These are phyloP conservation scores for Cladochytrium replicatum DNA, from an alignment of 192 early-diverging fungal species.

Conservation along the genomic window DNA sequence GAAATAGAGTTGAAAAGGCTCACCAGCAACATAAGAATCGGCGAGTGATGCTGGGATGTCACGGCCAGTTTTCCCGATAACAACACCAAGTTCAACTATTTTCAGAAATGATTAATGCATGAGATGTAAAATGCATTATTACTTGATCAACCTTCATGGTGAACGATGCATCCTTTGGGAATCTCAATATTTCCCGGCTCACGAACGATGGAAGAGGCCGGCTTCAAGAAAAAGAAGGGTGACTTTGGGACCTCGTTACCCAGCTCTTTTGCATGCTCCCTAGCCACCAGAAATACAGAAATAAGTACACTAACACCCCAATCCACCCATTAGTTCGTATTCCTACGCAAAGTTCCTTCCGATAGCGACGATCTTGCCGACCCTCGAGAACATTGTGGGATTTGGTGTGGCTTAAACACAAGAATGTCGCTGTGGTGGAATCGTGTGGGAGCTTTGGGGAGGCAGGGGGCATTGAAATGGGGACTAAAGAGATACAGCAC, in stretches of 20 bases:
- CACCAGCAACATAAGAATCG: constrained; percentile 45
- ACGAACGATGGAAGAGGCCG: constrained; percentile 67
- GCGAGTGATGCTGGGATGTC: constrained; percentile 60
- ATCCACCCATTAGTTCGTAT: background rate
- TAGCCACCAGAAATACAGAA: constrained; percentile 19
- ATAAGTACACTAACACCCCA: background rate
- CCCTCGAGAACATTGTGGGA: too few relatives aligned
- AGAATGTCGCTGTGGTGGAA: too few relatives aligned
- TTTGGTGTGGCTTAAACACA: too few relatives aligned
- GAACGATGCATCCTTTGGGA: constrained; percentile 64
- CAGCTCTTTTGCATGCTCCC: constrained; percentile 90
- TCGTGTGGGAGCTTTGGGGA: too few relatives aligned
- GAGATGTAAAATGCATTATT: background rate
- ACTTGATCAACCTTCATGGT: constrained; percentile 64
- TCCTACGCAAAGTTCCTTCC: constrained; percentile 79
- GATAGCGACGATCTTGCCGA: constrained; percentile 88
- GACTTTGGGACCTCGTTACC: constrained; percentile 78
- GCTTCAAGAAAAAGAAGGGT: constrained; percentile 94
- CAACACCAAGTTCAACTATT: constrained; percentile 80
- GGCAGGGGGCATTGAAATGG: too few relatives aligned
- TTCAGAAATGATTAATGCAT: constrained; percentile 6
- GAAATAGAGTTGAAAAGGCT: background rate
- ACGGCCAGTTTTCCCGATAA: constrained; percentile 72
- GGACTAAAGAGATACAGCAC: too few relatives aligned
- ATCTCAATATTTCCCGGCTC: constrained; percentile 61